Evolutionary conservation across 2,329 filamentous ascomycete species (phyloP).

Genomic region (Penicillium sp.): DNA sequence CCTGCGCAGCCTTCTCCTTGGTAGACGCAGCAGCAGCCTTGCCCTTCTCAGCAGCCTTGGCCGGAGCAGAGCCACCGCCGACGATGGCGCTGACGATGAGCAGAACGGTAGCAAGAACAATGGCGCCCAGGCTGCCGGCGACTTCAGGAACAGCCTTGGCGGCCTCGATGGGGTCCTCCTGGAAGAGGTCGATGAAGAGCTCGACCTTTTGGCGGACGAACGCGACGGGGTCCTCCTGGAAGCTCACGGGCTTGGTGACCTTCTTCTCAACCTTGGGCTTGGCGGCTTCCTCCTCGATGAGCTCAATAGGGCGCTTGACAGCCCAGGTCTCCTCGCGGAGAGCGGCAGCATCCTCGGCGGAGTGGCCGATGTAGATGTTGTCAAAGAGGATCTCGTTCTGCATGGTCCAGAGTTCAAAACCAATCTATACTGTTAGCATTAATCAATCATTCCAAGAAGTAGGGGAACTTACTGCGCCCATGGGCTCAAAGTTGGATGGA

Average conservation of each 20-base stretch:
- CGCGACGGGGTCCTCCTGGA: constrained; percentile 82
- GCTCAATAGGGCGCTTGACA: constrained; percentile 79
- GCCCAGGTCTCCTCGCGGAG: constrained; percentile 86
- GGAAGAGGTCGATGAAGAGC: constrained; percentile 80
- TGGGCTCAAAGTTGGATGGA: constrained; percentile 94
- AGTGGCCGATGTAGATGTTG: constrained; percentile 99
- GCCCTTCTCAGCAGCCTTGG: constrained; percentile 63
- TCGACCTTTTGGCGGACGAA: constrained; percentile 92
- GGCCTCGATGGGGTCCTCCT: constrained; percentile 77
- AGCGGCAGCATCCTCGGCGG: constrained; percentile 83
- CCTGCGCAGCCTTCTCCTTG: constrained; percentile 64
- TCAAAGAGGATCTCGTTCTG: constrained; percentile 97
- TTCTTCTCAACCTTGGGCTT: constrained; percentile 71
- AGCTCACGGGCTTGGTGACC: constrained; percentile 55
- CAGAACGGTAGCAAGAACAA: constrained; percentile 66
- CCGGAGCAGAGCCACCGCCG: constrained; percentile 58
- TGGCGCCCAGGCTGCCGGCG: constrained; percentile 70
- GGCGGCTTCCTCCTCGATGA: constrained; percentile 70
- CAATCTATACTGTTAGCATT: constrained; percentile 58
- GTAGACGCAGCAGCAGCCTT: constrained; percentile 65
- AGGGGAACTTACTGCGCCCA: constrained; percentile 75
- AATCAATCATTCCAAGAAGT: not conserved
- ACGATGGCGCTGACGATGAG: constrained; percentile 65
- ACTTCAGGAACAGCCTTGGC: constrained; percentile 89
- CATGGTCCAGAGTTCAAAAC: constrained; percentile 99